Conservation (phyloP, 1,284 basidiomycete genomes). For the Cryptococcus sp. region DNA sequence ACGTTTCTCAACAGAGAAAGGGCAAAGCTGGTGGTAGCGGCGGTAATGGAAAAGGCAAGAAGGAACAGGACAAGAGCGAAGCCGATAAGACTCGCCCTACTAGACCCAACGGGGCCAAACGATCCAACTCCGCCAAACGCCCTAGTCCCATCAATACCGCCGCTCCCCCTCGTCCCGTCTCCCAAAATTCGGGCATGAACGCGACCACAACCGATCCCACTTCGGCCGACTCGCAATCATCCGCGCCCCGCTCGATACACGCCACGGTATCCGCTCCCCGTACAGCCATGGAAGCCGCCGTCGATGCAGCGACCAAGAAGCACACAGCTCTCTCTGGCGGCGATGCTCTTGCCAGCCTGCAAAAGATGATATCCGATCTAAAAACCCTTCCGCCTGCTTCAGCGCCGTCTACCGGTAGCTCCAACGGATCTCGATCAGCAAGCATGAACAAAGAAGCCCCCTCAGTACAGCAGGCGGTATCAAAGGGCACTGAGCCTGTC, state of each 20-base stretch:
- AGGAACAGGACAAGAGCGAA: constrained; percentile 11
- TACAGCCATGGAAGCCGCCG: constrained; percentile 46
- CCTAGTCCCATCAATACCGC: constrained; percentile 27
- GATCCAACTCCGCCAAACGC: constrained; percentile 9
- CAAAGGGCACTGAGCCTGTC: constrained; percentile 20
- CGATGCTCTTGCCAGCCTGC: constrained; percentile 44
- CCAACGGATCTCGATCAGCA: constrained; percentile 19
- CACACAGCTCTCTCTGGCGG: constrained; percentile 32
- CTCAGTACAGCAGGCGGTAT: background rate
- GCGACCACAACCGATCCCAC: constrained; percentile 2
- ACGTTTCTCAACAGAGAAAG: constrained; percentile 18
- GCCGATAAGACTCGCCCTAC: constrained; percentile 8
- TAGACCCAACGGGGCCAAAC: constrained; percentile 12
- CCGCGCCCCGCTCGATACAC: constrained; percentile 34
- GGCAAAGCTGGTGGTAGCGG: constrained; percentile 17
- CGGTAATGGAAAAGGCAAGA: constrained; percentile 12
- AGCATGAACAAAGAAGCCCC: constrained; percentile 12
- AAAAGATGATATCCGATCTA: constrained; percentile 52
- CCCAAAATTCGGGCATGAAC: constrained; percentile 19
- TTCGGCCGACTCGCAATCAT: constrained; percentile 2
- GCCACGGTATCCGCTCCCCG: constrained; percentile 34
- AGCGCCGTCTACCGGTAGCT: constrained; percentile 17
- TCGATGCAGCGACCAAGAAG: constrained; percentile 44
- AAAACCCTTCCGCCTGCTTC: constrained; percentile 38
- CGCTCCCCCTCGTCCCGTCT: constrained; percentile 11